phyloP scores from a whole-genome alignment of 2,329 filamentous ascomycete genomes.

The Aspergillus intermedius region DNA sequence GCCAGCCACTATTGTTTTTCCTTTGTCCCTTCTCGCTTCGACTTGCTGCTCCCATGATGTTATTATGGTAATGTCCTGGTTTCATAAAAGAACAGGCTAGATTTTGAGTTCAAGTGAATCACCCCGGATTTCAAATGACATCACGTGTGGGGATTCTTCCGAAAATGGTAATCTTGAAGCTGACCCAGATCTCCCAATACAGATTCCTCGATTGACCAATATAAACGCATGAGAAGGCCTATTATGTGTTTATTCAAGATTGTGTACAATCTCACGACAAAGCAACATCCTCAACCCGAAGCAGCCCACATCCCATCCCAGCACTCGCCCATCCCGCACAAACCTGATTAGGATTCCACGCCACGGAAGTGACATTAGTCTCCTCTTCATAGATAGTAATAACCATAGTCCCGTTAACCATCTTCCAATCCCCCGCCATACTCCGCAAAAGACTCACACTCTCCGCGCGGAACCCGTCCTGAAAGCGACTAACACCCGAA shows the following conservation, averaged over 20 bases:
- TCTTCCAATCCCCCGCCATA: conserved; percentile 24
- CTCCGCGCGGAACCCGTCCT: conserved; percentile 40
- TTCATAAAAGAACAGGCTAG: not conserved
- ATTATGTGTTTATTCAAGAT: not conserved
- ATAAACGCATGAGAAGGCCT: not conserved
- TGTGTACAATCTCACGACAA: conserved; percentile 15
- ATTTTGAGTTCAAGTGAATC: not conserved
- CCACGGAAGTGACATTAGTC: conserved; percentile 55
- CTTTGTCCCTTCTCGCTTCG: not conserved
- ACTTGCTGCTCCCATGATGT: not conserved
- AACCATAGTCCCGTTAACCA: conserved; percentile 26
- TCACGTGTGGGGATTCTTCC: not conserved
- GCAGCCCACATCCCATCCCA: conserved; percentile 60
- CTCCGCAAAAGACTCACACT: conserved; percentile 26
- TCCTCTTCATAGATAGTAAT: conserved; percentile 54
- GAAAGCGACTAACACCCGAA: conserved; percentile 36
- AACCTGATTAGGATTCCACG: conserved; percentile 63
- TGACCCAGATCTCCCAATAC: not conserved
- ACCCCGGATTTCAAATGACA: not conserved
- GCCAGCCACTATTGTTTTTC: not conserved
- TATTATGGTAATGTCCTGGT: not conserved
- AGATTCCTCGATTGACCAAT: not conserved
- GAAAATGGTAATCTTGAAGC: not conserved
- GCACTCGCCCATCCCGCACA: conserved; percentile 62
- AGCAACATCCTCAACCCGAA: conserved; percentile 61